Base-by-base conservation (phyloP, 352 stramenopile species). In the Phytophthora idaei region DNA sequence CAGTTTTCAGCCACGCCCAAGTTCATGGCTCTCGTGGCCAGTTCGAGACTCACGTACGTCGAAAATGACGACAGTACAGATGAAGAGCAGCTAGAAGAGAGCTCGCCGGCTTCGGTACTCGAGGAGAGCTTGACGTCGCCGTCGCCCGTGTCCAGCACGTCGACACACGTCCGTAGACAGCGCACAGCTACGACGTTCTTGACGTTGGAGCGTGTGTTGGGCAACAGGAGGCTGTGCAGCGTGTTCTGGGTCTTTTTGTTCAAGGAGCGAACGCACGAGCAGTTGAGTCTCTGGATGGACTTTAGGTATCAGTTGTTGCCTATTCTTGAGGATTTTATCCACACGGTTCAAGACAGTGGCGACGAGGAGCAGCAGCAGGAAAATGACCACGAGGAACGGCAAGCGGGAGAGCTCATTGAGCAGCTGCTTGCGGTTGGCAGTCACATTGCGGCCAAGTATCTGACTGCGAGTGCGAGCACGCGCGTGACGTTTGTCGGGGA, bases 161-260 rank as follows among this genome's bases (percentile, higher is more conserved):
- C 65, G 7, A 60, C 50, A 11, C 53, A 12, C 27, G 63, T 21
- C 28, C 71, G 54, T 41, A 69, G 61, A 68, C 65, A 64, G 31
- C 76, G 56, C 55, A 62, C 69, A 42, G 74, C 61, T 1, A 72
- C 80, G 34, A 74, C 81, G 4, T 88, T 89, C 52, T 61, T 95
- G 52, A 94, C 85, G 28, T 61, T 95, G 11, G 79, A 92, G 39
- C 83, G 81, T 1, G 85, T 95, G 9, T 61, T 95, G 14, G 74
- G 69, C 15, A 95, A 95, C 63, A 77, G 87, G 5, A 76, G 87
- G 28, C 61, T 95, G 12, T 95, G 87, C 57, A 94, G 87, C 46
- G 80, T 95, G 0, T 95, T 95, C 54, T 95, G 87, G 87, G 84
- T 95, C 6, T 93, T 91, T 61, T 53, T 95, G 14, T 95, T 93